These are phyloP conservation scores for Rhodomyrtus psidioides DNA, from an alignment of 441 rosid species.

Conservation along the genomic window DNA sequence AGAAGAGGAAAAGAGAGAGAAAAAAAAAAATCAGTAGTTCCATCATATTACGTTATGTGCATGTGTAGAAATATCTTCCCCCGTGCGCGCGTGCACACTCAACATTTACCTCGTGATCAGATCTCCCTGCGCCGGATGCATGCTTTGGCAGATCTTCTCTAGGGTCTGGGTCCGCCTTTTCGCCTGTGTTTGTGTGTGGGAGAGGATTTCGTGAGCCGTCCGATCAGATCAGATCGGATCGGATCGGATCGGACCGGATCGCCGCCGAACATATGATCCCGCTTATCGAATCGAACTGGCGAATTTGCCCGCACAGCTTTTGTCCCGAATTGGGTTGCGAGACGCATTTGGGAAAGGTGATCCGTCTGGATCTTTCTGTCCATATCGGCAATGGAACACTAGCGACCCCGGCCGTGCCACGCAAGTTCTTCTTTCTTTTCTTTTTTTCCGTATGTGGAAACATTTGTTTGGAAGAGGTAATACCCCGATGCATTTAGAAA, in stretches of 20 bases:
- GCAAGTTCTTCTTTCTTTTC: accelerated
- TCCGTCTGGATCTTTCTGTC: background rate
- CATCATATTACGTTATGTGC: slow-evolving; percentile 12
- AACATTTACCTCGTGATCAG: background rate
- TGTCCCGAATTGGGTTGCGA: background rate
- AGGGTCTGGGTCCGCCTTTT: no score
- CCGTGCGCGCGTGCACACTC: background rate
- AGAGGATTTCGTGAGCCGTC: background rate
- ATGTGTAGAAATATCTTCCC: background rate
- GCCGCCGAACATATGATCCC: no score
- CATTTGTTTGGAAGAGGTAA: background rate
- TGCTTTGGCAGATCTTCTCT: background rate
- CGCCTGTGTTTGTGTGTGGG: background rate
- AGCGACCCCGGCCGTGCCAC: background rate
- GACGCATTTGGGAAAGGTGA: background rate
- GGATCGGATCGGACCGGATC: background rate
- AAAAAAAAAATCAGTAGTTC: slow-evolving; percentile 52
- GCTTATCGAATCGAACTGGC: background rate
- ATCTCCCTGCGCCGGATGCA: background rate
- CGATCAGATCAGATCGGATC: no score
- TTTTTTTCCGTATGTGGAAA: background rate
- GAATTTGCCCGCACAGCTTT: background rate
- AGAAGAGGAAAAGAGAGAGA: background rate
- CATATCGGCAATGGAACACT: accelerated
- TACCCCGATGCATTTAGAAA: background rate